phyloP scores from a whole-genome alignment of 192 early-diverging fungal genomes.

The Entomortierella chlamydospora region DNA sequence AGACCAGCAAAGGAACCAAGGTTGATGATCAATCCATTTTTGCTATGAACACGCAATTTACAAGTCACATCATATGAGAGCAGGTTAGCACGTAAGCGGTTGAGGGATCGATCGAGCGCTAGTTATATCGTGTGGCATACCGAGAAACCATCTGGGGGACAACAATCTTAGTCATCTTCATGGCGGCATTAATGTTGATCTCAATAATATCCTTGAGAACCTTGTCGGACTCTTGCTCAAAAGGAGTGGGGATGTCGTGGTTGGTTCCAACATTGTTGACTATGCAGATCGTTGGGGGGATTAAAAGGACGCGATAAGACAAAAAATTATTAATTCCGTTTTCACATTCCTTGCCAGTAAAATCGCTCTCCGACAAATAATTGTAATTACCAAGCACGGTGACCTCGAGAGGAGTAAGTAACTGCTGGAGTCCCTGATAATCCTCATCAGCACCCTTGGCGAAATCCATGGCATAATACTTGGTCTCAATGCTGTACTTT shows the following conservation, averaged over 20 bases:
- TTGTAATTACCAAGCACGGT: slow-evolving; percentile 69
- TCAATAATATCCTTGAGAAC: slow-evolving; percentile 80
- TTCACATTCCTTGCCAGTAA: slow-evolving; percentile 13
- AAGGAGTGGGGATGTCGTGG: slow-evolving; percentile 91
- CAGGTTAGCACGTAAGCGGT: no score
- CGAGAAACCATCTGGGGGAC: slow-evolving; percentile 82
- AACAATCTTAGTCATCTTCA: slow-evolving; percentile 84
- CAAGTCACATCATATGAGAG: background rate
- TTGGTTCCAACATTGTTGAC: slow-evolving; percentile 96
- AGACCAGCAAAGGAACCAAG: slow-evolving; percentile 91
- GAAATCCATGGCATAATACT: slow-evolving; percentile 86
- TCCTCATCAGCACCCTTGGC: slow-evolving; percentile 68
- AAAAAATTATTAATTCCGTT: slow-evolving; percentile 7
- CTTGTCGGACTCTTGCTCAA: slow-evolving; percentile 78
- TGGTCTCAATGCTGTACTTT: slow-evolving; percentile 71
- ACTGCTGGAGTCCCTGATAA: slow-evolving; percentile 71
- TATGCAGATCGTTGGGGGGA: slow-evolving; percentile 35
- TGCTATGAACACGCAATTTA: slow-evolving; percentile 50
- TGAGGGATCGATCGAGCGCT: no score
- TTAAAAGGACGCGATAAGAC: background rate
- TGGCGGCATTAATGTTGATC: slow-evolving; percentile 86
- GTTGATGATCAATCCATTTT: slow-evolving; percentile 90
- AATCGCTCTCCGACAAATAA: slow-evolving; percentile 18
- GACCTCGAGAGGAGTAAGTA: slow-evolving; percentile 68
- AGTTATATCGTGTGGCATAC: slow-evolving; percentile 26